Base-by-base conservation (phyloP, 2,329 filamentous ascomycete species). In the Neurospora sp. region DNA sequence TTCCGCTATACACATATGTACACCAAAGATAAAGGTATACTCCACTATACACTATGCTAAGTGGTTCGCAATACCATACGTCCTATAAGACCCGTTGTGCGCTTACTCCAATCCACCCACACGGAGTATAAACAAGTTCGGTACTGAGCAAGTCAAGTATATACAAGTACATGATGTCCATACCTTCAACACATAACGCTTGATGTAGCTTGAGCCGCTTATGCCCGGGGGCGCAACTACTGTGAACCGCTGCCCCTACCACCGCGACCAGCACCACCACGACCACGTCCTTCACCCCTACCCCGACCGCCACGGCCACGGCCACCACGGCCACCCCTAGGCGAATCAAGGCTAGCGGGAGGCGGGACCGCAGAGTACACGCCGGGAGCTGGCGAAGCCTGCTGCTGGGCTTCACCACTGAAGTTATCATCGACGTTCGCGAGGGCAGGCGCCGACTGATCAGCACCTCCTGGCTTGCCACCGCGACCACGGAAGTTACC, bases 291-390 rank as follows among this genome's bases (percentile, higher is more conserved):
- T 43, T 80, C 77, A 23, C 77, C 76, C 28, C 74, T 69, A 19
- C 74, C 82, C 68, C 83, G 78, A 52, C 81, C 79, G 66, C 82
- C 70, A n/a, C 78, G 75, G 46, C 75, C 70, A 17, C 78, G 75
- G 39, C 73, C 69, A 17, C 74, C 81, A 70, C 82, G 77, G 46
- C 80, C 80, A 66, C 83, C 79, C 15, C 82, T 79, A 38, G 79
- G 76, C 19, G 80, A 75, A 72, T 90, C 84, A 13, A 91, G 79
- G 62, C 78, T 84, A 1, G 85, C 78, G 1, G 90, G 90, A 28
- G 90, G 90, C 38, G 88, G 87, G 8, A 90, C 86, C 17, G 84
- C 84, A 70, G 83, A 84, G 75, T 87, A 90, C 40, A 71, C 71
- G n/a, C 66, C 72, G 38, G 71, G 69, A 66, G 69, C 66, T 69